phyloP scores from a whole-genome alignment of 345 rosid genomes.

The Euphorbia lathyris region DNA sequence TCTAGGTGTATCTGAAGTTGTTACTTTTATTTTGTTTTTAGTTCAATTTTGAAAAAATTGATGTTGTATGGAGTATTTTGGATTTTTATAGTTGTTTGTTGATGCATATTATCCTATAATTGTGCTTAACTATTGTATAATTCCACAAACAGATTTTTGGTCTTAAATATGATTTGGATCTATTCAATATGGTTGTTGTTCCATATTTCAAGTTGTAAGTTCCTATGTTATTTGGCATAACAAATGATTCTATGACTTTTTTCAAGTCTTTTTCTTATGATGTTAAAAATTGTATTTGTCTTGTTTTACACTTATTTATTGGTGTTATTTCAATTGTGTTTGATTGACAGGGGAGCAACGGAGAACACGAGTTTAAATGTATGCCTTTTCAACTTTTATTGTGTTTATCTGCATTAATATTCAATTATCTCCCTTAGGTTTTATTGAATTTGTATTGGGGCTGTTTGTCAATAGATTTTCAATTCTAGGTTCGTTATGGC shows the following conservation, averaged over 20 bases:
- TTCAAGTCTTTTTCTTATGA: neutral
- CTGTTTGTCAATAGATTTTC: constrained; percentile 63
- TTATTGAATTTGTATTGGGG: constrained; percentile 17
- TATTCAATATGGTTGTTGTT: constrained; percentile 96
- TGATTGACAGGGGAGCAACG: constrained; percentile 93
- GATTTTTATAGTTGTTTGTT: no score
- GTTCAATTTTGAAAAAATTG: no score
- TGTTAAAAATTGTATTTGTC: constrained; percentile 6
- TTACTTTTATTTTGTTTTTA: no score
- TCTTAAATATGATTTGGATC: constrained; percentile 95
- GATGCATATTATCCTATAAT: no score
- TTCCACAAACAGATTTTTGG: constrained; percentile 71
- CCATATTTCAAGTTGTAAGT: constrained; percentile 97
- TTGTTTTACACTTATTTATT: neutral
- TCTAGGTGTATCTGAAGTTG: no score
- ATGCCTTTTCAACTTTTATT: constrained; percentile 21
- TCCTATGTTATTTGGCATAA: constrained; percentile 6
- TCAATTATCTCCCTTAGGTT: neutral
- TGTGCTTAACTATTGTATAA: neutral
- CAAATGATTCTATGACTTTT: neutral
- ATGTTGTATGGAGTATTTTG: no score
- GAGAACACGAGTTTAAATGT: constrained; percentile 99
- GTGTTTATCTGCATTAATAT: neutral
- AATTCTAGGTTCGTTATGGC: constrained; percentile 97
- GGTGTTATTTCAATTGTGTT: neutral